phyloP scores from a whole-genome alignment of 805 yeast genomes.

The Brettanomyces custersianus region DNA sequence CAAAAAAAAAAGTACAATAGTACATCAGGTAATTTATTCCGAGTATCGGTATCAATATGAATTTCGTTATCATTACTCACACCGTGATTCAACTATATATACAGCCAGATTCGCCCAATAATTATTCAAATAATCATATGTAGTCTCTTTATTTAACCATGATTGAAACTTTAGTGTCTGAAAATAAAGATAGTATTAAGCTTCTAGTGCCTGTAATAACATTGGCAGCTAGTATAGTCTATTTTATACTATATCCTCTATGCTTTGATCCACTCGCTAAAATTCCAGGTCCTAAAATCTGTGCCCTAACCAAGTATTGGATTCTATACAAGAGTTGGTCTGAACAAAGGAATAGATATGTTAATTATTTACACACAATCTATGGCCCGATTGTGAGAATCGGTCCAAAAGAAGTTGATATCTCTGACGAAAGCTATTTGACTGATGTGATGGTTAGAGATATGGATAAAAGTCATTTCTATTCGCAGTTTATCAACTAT shows the following conservation, averaged over 20 bases:
- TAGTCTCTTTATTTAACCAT: not conserved
- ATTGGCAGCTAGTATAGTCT: slow-evolving; percentile 5
- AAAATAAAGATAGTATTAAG: not conserved
- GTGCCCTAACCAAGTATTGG: slow-evolving; percentile 35
- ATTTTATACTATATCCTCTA: slow-evolving; percentile 34
- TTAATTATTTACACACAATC: slow-evolving; percentile 40
- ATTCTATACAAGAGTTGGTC: slow-evolving; percentile 34
- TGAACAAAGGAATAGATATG: slow-evolving; percentile 39
- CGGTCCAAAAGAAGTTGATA: slow-evolving; percentile 53
- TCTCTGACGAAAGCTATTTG: slow-evolving; percentile 40
- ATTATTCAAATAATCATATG: too few species aligned
- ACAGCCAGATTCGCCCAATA: too few species aligned
- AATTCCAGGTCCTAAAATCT: slow-evolving; percentile 52
- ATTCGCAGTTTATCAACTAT: slow-evolving; percentile 51
- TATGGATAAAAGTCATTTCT: slow-evolving; percentile 49
- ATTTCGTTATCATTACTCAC: too few species aligned
- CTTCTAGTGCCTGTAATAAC: not conserved
- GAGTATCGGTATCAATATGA: too few species aligned
- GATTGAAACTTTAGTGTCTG: slow-evolving; percentile 1
- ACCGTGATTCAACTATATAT: too few species aligned
- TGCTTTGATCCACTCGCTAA: slow-evolving; percentile 37
- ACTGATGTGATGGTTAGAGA: slow-evolving; percentile 49
- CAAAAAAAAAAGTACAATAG: too few species aligned
- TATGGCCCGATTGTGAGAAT: slow-evolving; percentile 59
- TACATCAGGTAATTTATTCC: too few species aligned